These are phyloP conservation scores for Pseudocercospora pini-densiflorae DNA, from an alignment of 2,329 filamentous ascomycete species.

Conservation along the genomic window DNA sequence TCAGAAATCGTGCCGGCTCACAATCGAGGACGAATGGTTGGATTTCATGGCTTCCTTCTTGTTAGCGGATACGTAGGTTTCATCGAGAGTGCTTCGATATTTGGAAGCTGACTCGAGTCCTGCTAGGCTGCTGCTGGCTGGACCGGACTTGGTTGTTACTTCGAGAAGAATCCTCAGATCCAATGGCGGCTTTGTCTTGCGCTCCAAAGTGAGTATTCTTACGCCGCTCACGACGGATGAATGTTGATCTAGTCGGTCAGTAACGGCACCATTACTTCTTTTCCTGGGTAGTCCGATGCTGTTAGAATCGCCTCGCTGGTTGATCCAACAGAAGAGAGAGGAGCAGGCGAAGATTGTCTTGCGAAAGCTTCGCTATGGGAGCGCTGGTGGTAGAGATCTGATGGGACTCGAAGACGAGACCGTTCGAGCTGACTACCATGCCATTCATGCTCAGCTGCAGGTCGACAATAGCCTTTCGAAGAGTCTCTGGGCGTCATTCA, in stretches of 20 bases:
- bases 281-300: conserved; percentile 35
- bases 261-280: background rate
- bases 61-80: background rate
- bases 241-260: background rate
- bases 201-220: background rate
- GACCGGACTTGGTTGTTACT: background rate
- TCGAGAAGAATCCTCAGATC: background rate
- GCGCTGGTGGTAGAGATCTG: background rate
- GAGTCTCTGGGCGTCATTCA: background rate
- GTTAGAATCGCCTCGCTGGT: conserved; percentile 54
- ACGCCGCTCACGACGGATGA: too few species aligned
- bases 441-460: background rate
- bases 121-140: background rate
- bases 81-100: background rate
- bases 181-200: background rate
- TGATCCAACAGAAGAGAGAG: conserved; percentile 49
- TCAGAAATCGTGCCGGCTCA: background rate
- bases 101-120: background rate
- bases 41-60: background rate
- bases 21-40: background rate
- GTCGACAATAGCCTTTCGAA: background rate
- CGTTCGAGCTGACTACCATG: background rate
- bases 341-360: conserved; percentile 47
- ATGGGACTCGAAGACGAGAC: background rate
- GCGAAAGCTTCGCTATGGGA: background rate